Evolutionary conservation across 2,329 filamentous ascomycete genomes (phyloP).

Genomic region (Elsinoe fawcettii): DNA sequence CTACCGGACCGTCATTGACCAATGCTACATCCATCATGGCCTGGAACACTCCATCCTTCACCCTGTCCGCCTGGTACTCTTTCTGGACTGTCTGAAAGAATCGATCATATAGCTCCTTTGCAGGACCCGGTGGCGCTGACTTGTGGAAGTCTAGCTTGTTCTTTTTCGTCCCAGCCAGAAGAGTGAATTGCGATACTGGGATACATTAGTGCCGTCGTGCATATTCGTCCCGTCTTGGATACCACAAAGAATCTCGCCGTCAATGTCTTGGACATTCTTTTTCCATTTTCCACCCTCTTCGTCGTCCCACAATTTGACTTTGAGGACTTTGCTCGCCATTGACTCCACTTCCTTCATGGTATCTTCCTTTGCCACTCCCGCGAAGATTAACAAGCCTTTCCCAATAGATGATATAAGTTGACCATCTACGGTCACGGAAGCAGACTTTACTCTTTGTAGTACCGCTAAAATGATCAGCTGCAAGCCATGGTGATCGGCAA

Average conservation of each 20-base stretch:
- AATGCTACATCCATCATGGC: conserved; percentile 98
- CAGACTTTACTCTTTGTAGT: conserved; percentile 86
- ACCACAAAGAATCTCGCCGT: conserved; percentile 93
- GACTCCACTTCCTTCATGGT: conserved; percentile 79
- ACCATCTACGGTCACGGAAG: conserved; percentile 90
- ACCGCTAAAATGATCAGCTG: conserved; percentile 55
- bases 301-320: conserved; percentile 87
- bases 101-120: conserved; percentile 71
- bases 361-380: conserved; percentile 83
- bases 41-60: conserved; percentile 94
- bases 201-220: conserved; percentile 1
- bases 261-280: conserved; percentile 75
- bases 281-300: conserved; percentile 81
- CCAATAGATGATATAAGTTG: conserved; percentile 85
- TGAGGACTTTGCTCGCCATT: conserved; percentile 77
- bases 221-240: conserved; percentile 27
- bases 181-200: conserved; percentile 90
- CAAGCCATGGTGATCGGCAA: conserved; percentile 14
- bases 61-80: conserved; percentile 62
- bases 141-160: conserved; percentile 93
- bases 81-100: conserved; percentile 72
- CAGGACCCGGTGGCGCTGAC: conserved; percentile 69
- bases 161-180: conserved; percentile 88
- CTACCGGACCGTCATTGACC: conserved; percentile 74
- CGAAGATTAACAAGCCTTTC: conserved; percentile 81